phyloP scores from a whole-genome alignment of 306 rosid genomes.

The Leucaena leucocephala region DNA sequence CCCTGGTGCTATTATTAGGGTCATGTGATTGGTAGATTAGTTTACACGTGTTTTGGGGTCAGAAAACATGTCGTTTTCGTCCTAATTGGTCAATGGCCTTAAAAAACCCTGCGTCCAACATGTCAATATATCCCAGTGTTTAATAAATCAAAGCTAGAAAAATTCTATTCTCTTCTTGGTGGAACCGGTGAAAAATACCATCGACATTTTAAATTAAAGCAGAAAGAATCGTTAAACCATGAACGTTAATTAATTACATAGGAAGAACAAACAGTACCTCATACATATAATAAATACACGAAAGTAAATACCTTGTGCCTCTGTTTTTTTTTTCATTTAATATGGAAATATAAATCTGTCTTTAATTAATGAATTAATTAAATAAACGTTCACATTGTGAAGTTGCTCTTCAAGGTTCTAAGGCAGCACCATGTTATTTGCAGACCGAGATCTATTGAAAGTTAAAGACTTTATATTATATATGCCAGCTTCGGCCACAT shows the following conservation, averaged over 20 bases:
- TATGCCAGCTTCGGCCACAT: constrained; percentile 66
- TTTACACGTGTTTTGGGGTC: constrained; percentile 16
- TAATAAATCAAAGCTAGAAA: constrained; percentile 12
- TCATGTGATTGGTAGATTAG: constrained; percentile 35
- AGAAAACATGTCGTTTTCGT: constrained; percentile 4
- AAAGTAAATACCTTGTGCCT: not conserved
- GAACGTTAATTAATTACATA: constrained; percentile 11
- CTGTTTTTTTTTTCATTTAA: not conserved
- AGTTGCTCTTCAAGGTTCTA: constrained; percentile 43
- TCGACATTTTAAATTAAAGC: not conserved
- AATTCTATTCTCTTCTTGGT: not conserved
- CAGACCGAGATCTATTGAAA: constrained; percentile 39
- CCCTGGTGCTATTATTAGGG: constrained; percentile 21
- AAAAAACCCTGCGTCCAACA: constrained; percentile 21
- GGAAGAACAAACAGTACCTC: not conserved
- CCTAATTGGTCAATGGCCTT: constrained; percentile 17
- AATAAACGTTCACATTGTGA: constrained; percentile 42
- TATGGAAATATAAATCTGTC: constrained; percentile 1
- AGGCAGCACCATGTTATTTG: constrained; percentile 53
- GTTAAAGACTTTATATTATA: constrained; percentile 30
- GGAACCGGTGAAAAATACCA: not conserved
- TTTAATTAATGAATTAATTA: constrained; percentile 17
- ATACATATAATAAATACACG: not conserved
- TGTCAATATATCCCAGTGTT: constrained; percentile 24
- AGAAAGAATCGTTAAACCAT: not conserved